Percentiles rank a stretch among this genome's conserved stretches.
Evolutionary conservation across 257 asterid genomes (phyloP).

Genomic region (Primulina huaijiensis): DNA sequence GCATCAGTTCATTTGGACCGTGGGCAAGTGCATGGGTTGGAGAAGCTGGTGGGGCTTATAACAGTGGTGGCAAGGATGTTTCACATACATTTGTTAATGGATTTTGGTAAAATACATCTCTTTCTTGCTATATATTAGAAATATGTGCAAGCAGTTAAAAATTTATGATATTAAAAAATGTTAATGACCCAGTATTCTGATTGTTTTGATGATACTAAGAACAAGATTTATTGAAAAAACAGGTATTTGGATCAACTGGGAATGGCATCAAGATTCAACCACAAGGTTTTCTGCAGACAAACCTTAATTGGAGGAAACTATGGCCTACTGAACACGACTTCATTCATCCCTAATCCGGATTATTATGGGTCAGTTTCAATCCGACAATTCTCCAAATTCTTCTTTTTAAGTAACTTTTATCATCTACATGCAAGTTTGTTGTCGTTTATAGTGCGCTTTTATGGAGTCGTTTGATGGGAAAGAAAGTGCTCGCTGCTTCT

Average conservation of each 20-base stretch:
- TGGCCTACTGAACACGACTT: conserved; percentile 62
- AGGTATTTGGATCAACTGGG: conserved; percentile 96
- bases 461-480: conserved; percentile 83
- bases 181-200: no score
- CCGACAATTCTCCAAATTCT: neutral
- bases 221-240: conserved; percentile 12
- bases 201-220: neutral
- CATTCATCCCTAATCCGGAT: conserved; percentile 82
- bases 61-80: conserved; percentile 76
- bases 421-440: neutral
- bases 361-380: conserved; percentile 60
- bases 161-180: no score
- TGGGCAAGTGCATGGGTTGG: conserved; percentile 84
- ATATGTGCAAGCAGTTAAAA: neutral
- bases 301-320: conserved; percentile 85
- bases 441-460: conserved; percentile 50
- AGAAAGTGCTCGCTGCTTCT: conserved; percentile 48
- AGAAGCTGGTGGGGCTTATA: conserved; percentile 88
- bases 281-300: conserved; percentile 81
- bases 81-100: conserved; percentile 72
- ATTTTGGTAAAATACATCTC: conserved; percentile 52
- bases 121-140: neutral
- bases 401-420: neutral
- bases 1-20: conserved; percentile 43
- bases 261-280: conserved; percentile 72